These are phyloP conservation scores for Coemansia sp. DNA, from an alignment of 192 early-diverging fungal genomes.

Conservation along the genomic window DNA sequence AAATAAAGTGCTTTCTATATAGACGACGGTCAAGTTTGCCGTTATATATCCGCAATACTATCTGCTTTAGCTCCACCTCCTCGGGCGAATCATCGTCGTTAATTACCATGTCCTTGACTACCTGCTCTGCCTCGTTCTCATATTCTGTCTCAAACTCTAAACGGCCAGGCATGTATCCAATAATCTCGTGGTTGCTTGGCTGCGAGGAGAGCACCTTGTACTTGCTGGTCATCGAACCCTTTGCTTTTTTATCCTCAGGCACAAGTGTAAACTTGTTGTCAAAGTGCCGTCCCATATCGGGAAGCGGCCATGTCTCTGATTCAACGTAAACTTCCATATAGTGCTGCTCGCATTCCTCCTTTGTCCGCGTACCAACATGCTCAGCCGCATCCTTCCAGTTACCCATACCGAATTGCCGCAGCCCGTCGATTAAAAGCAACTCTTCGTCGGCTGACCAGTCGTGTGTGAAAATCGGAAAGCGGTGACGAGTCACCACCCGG, in stretches of 20 bases:
- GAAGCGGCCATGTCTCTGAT: slow-evolving; percentile 77
- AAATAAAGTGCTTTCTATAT: slow-evolving; percentile 83
- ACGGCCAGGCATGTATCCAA: slow-evolving; percentile 96
- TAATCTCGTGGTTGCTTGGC: slow-evolving; percentile 94
- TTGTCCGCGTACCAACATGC: slow-evolving; percentile 87
- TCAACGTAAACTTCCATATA: slow-evolving; percentile 82
- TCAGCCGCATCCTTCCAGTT: slow-evolving; percentile 97
- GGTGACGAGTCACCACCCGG: slow-evolving; percentile 66
- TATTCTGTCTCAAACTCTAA: slow-evolving; percentile 94
- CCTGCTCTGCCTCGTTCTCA: slow-evolving; percentile 92
- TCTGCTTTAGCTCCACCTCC: slow-evolving; percentile 85
- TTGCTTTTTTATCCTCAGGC: slow-evolving; percentile 9
- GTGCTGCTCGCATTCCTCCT: slow-evolving; percentile 84
- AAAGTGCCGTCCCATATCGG: slow-evolving; percentile 70
- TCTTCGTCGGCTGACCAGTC: slow-evolving; percentile 98
- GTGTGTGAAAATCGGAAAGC: slow-evolving; percentile 83
- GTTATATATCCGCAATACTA: slow-evolving; percentile 94
- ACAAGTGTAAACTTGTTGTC: slow-evolving; percentile 42
- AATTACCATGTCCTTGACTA: slow-evolving; percentile 94
- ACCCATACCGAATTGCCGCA: slow-evolving; percentile 90
- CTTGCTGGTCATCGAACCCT: slow-evolving; percentile 26
- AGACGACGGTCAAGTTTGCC: slow-evolving; percentile 72
- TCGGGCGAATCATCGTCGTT: slow-evolving; percentile 79
- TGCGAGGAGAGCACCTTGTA: slow-evolving; percentile 70
- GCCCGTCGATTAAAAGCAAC: slow-evolving; percentile 84